phyloP scores from a whole-genome alignment of 176 grass and related monocot genomes.

The Thalia dealbata region DNA sequence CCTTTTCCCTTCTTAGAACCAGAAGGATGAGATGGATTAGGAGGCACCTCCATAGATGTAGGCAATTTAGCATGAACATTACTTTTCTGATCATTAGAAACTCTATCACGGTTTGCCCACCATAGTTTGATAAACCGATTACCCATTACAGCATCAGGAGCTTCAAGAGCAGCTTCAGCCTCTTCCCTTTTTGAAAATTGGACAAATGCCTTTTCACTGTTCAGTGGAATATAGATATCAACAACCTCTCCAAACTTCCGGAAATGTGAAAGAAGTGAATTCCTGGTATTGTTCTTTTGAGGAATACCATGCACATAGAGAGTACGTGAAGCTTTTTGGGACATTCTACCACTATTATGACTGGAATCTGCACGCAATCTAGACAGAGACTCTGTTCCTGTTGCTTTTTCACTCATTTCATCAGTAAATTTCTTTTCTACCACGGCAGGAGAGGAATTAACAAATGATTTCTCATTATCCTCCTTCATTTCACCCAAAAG shows the following conservation, averaged over 20 bases:
- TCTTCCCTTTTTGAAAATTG: slow-evolving; percentile 95
- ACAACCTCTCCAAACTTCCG: slow-evolving; percentile 83
- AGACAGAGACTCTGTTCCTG: slow-evolving; percentile 25
- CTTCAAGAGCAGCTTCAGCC: slow-evolving; percentile 82
- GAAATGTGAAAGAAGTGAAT: slow-evolving; percentile 74
- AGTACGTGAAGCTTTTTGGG: slow-evolving; percentile 87
- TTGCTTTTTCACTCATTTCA: slow-evolving; percentile 23
- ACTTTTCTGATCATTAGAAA: slow-evolving; percentile 39
- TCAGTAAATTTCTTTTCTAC: slow-evolving; percentile 28
- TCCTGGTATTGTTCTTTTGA: slow-evolving; percentile 56
- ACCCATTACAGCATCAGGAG: slow-evolving; percentile 98
- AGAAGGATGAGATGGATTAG: slow-evolving; percentile 24
- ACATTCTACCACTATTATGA: slow-evolving; percentile 30
- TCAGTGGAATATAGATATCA: slow-evolving; percentile 85
- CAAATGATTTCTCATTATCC: slow-evolving; percentile 24
- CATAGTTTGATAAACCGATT: slow-evolving; percentile 96
- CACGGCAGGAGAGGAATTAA: slow-evolving; percentile 11
- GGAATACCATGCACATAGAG: slow-evolving; percentile 92
- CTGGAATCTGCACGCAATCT: slow-evolving; percentile 34
- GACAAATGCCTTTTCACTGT: slow-evolving; percentile 89
- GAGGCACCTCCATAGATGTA: slow-evolving; percentile 14
- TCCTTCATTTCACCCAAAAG: slow-evolving; percentile 31
- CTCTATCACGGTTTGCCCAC: slow-evolving; percentile 95
- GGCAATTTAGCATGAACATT: slow-evolving; percentile 21
- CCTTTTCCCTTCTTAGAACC: slow-evolving; percentile 41